phyloP scores from a whole-genome alignment of 2,329 filamentous ascomycete genomes.

The Phyllosticta citriasiana region DNA sequence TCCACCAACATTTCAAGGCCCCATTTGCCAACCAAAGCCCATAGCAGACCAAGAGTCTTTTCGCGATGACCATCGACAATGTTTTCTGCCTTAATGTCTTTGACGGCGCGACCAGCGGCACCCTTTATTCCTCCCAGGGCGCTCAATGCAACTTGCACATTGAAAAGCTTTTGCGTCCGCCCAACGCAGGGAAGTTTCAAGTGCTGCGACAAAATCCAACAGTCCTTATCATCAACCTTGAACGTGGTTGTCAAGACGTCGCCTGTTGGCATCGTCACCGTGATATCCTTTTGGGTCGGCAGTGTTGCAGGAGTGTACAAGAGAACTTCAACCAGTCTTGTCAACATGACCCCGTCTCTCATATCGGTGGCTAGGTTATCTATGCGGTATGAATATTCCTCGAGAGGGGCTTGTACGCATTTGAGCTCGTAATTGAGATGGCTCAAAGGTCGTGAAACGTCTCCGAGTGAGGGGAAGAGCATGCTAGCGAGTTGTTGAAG shows the following conservation, averaged over 20 bases:
- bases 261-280: slow-evolving; percentile 36
- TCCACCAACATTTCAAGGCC: slow-evolving; percentile 46
- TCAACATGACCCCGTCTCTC: slow-evolving; percentile 51
- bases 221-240: slow-evolving; percentile 24
- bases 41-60: slow-evolving; percentile 52
- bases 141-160: slow-evolving; percentile 47
- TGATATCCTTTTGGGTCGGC: slow-evolving; percentile 28
- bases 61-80: slow-evolving; percentile 40
- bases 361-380: slow-evolving; percentile 53
- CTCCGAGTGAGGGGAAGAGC: slow-evolving; percentile 49
- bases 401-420: slow-evolving; percentile 46
- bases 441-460: slow-evolving; percentile 44
- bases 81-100: slow-evolving; percentile 43
- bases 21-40: slow-evolving; percentile 49
- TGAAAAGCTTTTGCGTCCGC: slow-evolving; percentile 48
- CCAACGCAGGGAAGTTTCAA: slow-evolving; percentile 49
- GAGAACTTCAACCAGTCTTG: slow-evolving; percentile 49
- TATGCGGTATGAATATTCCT: slow-evolving; percentile 50
- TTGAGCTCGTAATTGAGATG: slow-evolving; percentile 48
- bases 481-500: slow-evolving; percentile 43
- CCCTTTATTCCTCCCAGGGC: slow-evolving; percentile 39
- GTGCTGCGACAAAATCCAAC: slow-evolving; percentile 44
- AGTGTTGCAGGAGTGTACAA: slow-evolving; percentile 34
- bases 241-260: slow-evolving; percentile 31
- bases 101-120: slow-evolving; percentile 30